Percentiles rank a stretch among this genome's conserved stretches.
phyloP scores from a whole-genome alignment of 2,329 filamentous ascomycete species.

The Fusarium udum region DNA sequence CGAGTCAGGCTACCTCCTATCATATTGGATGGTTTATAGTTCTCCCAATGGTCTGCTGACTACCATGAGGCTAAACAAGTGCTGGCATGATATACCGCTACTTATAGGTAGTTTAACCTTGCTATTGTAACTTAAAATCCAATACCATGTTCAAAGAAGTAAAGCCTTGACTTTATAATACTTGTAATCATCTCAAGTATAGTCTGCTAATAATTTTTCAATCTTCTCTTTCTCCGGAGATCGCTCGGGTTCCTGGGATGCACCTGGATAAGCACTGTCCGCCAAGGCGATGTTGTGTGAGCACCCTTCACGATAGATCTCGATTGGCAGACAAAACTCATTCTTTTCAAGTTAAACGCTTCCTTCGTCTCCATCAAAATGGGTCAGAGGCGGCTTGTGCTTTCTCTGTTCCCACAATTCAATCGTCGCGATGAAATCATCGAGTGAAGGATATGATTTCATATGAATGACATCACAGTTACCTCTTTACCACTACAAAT shows the following conservation, averaged over 20 bases:
- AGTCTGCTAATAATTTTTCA: too few relatives aligned
- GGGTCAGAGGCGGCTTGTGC: neutral
- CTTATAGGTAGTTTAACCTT: neutral
- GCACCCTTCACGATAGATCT: conserved; percentile 5
- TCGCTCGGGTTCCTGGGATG: neutral
- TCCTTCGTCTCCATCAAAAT: neutral
- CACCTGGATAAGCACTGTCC: neutral
- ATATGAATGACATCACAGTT: conserved; percentile 37
- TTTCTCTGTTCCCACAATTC: conserved; percentile 31
- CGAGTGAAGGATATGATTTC: conserved; percentile 37
- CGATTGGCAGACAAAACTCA: conserved; percentile 2
- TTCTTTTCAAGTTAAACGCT: conserved; percentile 4
- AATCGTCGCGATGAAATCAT: conserved; percentile 40
- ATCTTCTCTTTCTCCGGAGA: neutral
- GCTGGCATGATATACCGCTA: neutral
- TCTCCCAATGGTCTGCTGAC: neutral
- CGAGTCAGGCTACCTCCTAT: neutral
- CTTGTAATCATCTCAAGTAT: too few relatives aligned
- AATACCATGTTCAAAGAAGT: too few relatives aligned
- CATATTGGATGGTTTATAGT: neutral
- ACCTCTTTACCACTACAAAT: conserved; percentile 24
- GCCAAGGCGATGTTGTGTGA: conserved; percentile 8
- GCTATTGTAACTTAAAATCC: too few relatives aligned
- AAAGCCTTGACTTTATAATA: too few relatives aligned
- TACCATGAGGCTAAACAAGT: too few relatives aligned